phyloP scores from a whole-genome alignment of 441 rosid species.

The Pelargonium citronellum region DNA sequence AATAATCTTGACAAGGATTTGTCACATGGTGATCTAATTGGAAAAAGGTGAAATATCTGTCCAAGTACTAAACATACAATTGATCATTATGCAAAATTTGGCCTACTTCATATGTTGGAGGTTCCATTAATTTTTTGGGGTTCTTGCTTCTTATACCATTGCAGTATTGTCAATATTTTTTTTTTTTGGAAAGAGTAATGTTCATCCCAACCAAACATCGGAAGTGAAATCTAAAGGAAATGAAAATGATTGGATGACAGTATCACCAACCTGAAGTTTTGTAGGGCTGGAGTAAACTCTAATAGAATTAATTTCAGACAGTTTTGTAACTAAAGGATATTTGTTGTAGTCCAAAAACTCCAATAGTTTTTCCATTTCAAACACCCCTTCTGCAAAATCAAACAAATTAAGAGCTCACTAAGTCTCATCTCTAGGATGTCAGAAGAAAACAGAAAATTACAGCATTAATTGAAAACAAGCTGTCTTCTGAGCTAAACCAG shows the following conservation, averaged over 20 bases:
- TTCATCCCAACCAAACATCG: too few species aligned
- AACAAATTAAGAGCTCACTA: conserved; percentile 17
- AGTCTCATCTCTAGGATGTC: conserved; percentile 14
- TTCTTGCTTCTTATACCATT: too few species aligned
- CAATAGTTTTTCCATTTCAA: conserved; percentile 43
- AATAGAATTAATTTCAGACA: conserved; percentile 62
- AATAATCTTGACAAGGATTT: too few species aligned
- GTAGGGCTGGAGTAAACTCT: conserved; percentile 68
- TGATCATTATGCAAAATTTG: too few species aligned
- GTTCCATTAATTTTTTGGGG: too few species aligned
- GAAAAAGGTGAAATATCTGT: too few species aligned
- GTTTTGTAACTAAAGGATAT: conserved; percentile 68
- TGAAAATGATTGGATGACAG: conserved; percentile 7
- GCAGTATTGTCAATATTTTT: too few species aligned
- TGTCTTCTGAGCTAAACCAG: background rate
- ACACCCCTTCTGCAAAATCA: conserved; percentile 54
- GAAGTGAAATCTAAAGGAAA: background rate
- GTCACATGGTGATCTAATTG: too few species aligned
- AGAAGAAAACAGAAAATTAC: conserved; percentile 2
- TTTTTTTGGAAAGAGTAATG: too few species aligned
- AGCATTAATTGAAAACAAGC: conserved; percentile 4
- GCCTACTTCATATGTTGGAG: too few species aligned
- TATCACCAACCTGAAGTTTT: conserved; percentile 62
- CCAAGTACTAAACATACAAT: too few species aligned
- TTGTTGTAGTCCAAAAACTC: conserved; percentile 63